These are phyloP conservation scores for Leptodermis oblonga DNA, from an alignment of 257 asterid genomes.

Conservation along the genomic window DNA sequence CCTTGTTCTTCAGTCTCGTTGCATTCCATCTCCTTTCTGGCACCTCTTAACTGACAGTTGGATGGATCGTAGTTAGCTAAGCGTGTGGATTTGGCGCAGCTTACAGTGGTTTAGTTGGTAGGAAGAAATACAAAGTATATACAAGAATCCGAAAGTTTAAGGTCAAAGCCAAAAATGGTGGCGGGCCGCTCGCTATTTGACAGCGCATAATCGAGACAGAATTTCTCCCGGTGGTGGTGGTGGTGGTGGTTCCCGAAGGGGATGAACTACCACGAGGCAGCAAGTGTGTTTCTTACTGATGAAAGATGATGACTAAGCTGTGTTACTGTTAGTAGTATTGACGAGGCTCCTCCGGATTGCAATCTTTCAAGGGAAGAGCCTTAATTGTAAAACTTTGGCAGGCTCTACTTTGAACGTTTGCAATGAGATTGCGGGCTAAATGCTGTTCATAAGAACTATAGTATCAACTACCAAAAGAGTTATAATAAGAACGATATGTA, in stretches of 20 bases:
- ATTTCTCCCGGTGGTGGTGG: constrained; percentile 16
- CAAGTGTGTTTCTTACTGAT: constrained; percentile 10
- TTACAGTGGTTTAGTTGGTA: constrained; percentile 14
- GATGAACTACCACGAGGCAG: constrained; percentile 29
- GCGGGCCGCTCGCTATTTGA: constrained; percentile 42
- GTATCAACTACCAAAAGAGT: not conserved
- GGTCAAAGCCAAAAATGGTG: constrained; percentile 51
- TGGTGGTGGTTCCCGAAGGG: constrained; percentile 47
- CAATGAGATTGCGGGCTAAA: constrained; percentile 36
- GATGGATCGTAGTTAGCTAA: not conserved
- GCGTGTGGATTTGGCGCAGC: not conserved
- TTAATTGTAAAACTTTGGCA: constrained; percentile 36
- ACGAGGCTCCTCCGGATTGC: constrained; percentile 32
- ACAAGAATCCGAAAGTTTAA: constrained; percentile 19
- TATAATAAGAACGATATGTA: not conserved
- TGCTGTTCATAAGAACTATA: constrained; percentile 18
- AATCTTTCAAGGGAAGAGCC: constrained; percentile 63
- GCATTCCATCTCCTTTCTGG: not conserved
- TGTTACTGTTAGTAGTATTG: not conserved
- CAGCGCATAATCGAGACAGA: constrained; percentile 12
- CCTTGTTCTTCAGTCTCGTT: constrained; percentile 10
- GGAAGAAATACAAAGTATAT: constrained; percentile 21
- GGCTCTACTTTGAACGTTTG: constrained; percentile 69
- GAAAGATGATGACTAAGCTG: not conserved
- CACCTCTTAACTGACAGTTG: not conserved